Conservation (phyloP, 225 moss, liverwort and hornwort genomes). For the Ulota crispa region DNA sequence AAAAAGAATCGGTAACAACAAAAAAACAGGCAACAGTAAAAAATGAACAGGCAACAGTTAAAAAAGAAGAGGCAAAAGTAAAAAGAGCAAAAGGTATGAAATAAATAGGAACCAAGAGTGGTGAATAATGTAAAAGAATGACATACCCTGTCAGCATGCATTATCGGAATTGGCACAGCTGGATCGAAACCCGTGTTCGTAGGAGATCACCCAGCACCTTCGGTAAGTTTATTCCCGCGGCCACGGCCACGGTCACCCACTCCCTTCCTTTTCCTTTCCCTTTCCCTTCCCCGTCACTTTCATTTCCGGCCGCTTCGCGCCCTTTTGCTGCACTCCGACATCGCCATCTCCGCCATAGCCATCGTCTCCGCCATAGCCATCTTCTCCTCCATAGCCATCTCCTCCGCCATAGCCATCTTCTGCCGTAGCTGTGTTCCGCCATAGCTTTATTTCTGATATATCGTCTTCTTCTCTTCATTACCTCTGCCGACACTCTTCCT, state of each 20-base stretch:
- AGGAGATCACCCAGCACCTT: slow-evolving; percentile 15
- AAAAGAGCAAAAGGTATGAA: too few species aligned
- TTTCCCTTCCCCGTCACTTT: background rate
- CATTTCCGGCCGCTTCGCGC: background rate
- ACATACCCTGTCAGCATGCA: background rate
- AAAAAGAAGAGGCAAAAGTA: too few species aligned
- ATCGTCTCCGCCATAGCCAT: background rate
- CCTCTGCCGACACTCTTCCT: background rate
- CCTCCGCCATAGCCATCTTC: background rate
- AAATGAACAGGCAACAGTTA: too few species aligned
- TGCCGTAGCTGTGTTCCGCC: background rate
- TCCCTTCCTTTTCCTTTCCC: background rate
- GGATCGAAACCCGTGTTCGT: background rate
- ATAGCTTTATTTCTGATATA: background rate
- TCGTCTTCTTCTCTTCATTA: background rate
- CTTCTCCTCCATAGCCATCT: background rate
- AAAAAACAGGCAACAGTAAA: too few species aligned
- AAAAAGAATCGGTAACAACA: too few species aligned
- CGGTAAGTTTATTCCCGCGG: background rate
- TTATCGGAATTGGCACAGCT: background rate
- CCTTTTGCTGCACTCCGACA: background rate
- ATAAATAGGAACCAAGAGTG: too few species aligned
- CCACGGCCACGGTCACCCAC: background rate
- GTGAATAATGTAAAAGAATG: too few species aligned
- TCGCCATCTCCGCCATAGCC: background rate